Evolutionary conservation across 202 grass and related monocot genomes (phyloP), one percentile per base, ranked within the genome.

Genomic region (Carex arenaria): DNA sequence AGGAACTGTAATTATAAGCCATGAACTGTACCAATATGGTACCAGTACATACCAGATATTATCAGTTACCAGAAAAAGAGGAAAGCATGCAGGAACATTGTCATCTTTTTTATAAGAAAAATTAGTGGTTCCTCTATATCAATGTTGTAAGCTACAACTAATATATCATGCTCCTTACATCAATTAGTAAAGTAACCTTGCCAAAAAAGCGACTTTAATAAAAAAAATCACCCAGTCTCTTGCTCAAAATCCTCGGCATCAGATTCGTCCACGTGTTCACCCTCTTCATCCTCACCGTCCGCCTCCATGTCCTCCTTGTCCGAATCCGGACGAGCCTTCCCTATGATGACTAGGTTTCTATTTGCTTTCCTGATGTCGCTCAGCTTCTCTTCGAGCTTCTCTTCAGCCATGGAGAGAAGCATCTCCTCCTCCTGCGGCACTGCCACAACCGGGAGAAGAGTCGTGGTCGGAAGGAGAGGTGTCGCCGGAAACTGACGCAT

Each of bases 231-330:
- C 77, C 93, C 89, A 51, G 89, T 92, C 78, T 96, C 93, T 68
- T 99, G 91, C 56, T 99, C 93, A 74, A 96, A 99, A 54, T 96
- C 96, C 38, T 96, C 96, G 20, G 87, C 96, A 61, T 99, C 96
- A 0, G 93, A 96, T 65, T 95, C 96, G 23, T 95, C 96, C 7
- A 92, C 89, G 57, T 95, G 92, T 60, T 99, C 93, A 3, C 84
- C 93, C 12, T 95, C 93, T 38, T 98, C 96, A 22, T 99, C 93
- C 74, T 98, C 96, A 18, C 84, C 89, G 62, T 90, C 93, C 17
- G 91, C 89, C 56, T 96, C 91, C 62, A 89, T 80, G 63, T 95
- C 96, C 84, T 99, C 96, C 88, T 96, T 99, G 72, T 53, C 62
- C 49, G 36, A 30, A 54, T 95, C 93, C 13, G 70, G 54, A 13